Evolutionary conservation across 345 rosid genomes (phyloP).

Genomic region (Capsella bursapastoris): DNA sequence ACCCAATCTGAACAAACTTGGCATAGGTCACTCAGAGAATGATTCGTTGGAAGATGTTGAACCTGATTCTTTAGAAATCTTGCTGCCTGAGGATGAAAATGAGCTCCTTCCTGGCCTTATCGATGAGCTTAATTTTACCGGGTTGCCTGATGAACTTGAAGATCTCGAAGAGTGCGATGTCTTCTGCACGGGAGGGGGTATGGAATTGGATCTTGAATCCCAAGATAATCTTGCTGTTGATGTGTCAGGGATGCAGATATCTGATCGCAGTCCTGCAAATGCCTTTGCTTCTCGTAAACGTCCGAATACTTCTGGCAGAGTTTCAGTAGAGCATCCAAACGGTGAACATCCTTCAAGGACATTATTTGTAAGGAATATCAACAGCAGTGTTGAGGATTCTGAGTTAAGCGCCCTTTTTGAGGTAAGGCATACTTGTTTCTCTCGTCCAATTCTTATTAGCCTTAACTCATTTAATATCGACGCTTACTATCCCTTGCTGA

Average conservation of each 20-base stretch:
- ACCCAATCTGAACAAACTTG: conserved; percentile 51
- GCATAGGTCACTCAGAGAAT: conserved; percentile 52
- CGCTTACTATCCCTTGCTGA: conserved; percentile 23
- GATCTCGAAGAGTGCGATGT: conserved; percentile 87
- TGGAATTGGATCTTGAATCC: conserved; percentile 77
- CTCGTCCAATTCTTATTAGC: neutral
- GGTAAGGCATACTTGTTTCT: conserved; percentile 50
- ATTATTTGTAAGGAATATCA: conserved; percentile 88
- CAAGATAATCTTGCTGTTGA: conserved; percentile 56
- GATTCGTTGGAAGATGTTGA: conserved; percentile 62
- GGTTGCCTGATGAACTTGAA: conserved; percentile 65
- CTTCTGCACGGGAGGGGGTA: conserved; percentile 85
- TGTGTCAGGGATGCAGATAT: conserved; percentile 56
- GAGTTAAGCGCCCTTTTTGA: conserved; percentile 86
- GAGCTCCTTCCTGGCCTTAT: conserved; percentile 87
- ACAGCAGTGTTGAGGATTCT: conserved; percentile 90
- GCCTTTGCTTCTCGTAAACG: conserved; percentile 50
- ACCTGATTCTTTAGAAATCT: conserved; percentile 51
- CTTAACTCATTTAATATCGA: neutral
- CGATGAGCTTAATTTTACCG: conserved; percentile 73
- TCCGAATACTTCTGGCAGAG: conserved; percentile 67
- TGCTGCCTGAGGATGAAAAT: conserved; percentile 84
- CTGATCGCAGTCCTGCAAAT: conserved; percentile 59
- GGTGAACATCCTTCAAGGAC: conserved; percentile 99
- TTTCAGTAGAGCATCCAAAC: conserved; percentile 90